Evolutionary conservation across 108 stramenopile species (phyloP).

Genomic region (Epithemia pelagica): DNA sequence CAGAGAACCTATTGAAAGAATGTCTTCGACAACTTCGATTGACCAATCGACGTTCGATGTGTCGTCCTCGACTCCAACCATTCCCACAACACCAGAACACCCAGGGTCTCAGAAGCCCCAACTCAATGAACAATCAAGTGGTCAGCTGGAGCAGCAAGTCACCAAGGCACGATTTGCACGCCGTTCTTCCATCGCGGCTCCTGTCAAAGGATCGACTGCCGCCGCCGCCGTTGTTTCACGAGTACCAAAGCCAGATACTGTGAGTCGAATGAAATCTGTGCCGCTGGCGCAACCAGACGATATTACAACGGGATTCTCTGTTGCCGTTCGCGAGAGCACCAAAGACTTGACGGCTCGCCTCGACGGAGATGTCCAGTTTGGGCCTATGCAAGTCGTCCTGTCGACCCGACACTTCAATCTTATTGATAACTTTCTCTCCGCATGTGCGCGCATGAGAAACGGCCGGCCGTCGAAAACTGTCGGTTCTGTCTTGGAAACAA

Average conservation of each 20-base stretch:
- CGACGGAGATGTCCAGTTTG: conserved; percentile 35
- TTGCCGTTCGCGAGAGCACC: background rate
- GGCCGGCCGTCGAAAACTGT: conserved; percentile 57
- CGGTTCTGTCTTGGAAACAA: conserved; percentile 26
- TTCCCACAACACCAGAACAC: too few species aligned
- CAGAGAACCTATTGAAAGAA: background rate
- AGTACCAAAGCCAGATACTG: background rate
- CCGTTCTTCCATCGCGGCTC: conserved; percentile 2
- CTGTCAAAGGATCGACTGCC: background rate
- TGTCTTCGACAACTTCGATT: background rate
- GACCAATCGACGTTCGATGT: background rate
- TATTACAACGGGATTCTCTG: background rate
- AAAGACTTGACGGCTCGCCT: conserved; percentile 6
- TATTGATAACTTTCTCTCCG: conserved; percentile 35
- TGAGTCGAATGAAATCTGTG: background rate
- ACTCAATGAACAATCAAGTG: background rate
- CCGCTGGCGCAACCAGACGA: conserved; percentile 4
- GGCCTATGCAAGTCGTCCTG: conserved; percentile 40
- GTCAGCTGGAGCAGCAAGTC: background rate
- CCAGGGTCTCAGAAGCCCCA: background rate
- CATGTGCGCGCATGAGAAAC: conserved; percentile 42
- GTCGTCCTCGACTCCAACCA: background rate
- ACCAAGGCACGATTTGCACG: background rate
- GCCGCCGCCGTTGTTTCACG: conserved; percentile 1
- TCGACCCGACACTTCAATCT: conserved; percentile 57